These are phyloP conservation scores for Seiridium cupressi DNA, from an alignment of 2,329 filamentous ascomycete species.

Conservation along the genomic window DNA sequence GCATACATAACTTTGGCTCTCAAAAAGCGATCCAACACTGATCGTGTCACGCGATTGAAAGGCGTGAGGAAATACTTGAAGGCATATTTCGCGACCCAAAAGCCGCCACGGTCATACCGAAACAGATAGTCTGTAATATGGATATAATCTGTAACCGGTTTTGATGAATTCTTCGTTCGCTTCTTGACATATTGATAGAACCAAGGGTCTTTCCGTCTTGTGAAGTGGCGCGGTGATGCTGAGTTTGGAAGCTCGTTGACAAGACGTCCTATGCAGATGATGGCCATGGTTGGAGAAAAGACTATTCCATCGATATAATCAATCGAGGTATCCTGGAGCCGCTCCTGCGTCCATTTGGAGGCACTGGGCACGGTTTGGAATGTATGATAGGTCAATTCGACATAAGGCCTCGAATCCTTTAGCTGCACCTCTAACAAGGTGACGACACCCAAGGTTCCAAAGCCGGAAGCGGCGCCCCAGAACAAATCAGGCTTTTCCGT, in stretches of 20 bases:
- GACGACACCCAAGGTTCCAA: constrained; percentile 66
- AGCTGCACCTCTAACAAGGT: constrained; percentile 62
- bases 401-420: constrained; percentile 50
- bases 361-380: constrained; percentile 36
- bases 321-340: constrained; percentile 34
- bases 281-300: constrained; percentile 52
- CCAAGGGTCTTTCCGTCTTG: constrained; percentile 64
- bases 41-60: constrained; percentile 63
- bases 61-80: constrained; percentile 64
- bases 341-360: constrained; percentile 42
- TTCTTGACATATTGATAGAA: constrained; percentile 67
- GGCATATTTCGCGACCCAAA: constrained; percentile 64
- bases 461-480: constrained; percentile 61
- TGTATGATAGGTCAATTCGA: constrained; percentile 57
- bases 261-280: constrained; percentile 61
- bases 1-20: constrained; percentile 65
- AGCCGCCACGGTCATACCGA: constrained; percentile 67
- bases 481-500: constrained; percentile 59
- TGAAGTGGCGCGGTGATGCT: constrained; percentile 44
- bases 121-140: constrained; percentile 68
- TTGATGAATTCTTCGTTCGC: constrained; percentile 21
- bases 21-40: constrained; percentile 59
- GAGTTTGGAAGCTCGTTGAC: constrained; percentile 42
- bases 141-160: constrained; percentile 49
- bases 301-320: constrained; percentile 72